Evolutionary conservation across 1,284 basidiomycete species (phyloP).

Genomic region (Somion occarium): DNA sequence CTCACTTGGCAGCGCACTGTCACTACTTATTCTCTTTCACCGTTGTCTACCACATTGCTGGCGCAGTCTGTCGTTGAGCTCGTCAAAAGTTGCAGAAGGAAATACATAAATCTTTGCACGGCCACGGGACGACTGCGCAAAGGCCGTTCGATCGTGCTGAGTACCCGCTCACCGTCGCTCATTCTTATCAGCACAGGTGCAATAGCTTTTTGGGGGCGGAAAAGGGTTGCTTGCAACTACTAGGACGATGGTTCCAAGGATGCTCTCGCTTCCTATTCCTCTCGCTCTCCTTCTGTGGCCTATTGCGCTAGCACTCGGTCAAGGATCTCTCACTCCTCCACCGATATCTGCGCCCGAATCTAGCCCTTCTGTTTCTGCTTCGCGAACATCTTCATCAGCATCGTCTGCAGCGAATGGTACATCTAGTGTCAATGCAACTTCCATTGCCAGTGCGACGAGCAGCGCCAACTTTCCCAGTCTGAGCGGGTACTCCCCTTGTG

Average conservation of each 20-base stretch:
- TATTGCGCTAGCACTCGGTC: slow-evolving; percentile 3
- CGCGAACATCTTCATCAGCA: background rate
- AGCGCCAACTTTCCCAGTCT: slow-evolving; percentile 25
- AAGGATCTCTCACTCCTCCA: slow-evolving; percentile 12
- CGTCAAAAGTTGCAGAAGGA: too few species aligned
- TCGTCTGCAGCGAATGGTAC: slow-evolving; percentile 1
- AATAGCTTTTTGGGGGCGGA: too few species aligned
- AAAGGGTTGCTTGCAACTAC: background rate
- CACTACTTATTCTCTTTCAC: too few species aligned
- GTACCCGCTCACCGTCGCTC: too few species aligned
- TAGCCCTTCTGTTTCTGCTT: slow-evolving; percentile 3
- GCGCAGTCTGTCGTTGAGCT: too few species aligned
- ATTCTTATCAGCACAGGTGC: too few species aligned
- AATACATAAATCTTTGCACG: too few species aligned
- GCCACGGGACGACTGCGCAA: too few species aligned
- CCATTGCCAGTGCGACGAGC: slow-evolving; percentile 18
- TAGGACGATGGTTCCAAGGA: background rate
- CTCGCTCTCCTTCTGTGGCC: slow-evolving; percentile 3
- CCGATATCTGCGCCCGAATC: slow-evolving; percentile 5
- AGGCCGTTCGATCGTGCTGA: too few species aligned
- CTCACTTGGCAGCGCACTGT: too few species aligned
- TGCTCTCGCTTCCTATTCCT: slow-evolving; percentile 4
- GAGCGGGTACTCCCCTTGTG: slow-evolving; percentile 25
- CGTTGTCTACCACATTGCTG: too few species aligned
- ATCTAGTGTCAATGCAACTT: slow-evolving; percentile 6